Evolutionary conservation across 768 basidiomycete genomes (phyloP), one percentile per base, ranked within the genome.

Genomic region (Macrolepiota albuminosa): DNA sequence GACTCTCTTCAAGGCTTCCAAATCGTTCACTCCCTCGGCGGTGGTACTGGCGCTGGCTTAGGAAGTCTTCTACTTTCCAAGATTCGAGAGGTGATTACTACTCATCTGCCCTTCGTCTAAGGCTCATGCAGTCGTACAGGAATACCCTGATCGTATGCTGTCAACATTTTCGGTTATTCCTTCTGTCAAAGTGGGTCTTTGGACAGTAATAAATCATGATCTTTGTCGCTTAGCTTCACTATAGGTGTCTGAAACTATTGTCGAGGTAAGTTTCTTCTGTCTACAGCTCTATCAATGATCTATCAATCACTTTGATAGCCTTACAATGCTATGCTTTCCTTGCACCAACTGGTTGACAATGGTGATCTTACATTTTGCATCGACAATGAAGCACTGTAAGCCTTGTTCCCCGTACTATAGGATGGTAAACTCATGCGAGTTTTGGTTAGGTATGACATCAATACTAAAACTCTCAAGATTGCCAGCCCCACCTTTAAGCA

Each of bases 1-100:
- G 93, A 98, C 43, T 83, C 86, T 9, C 77, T 98, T 21, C 95
- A 98, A 76, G 95, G 95, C 0, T 93, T 95, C 69, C 93, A 95
- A 66, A 72, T 95, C 50, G 72, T 94, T 10, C 93, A 96, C 64
- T 93, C 94, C 18, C 83, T 98, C 18, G 94, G 94, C 39, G 94
- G 94, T 61, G 94, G 94, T 40, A 95, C 91, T 3, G 94, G 93
- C 40, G 85, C 93, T 26, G 94, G 94, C 18, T 72, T 95, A 45
- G 93, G 93, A 42, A 87, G 86, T 58, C 76, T 95, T 46, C 75
- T 95, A 56, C 73, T 96, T 39, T 85, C 86, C 40, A 95, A 95
- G 69, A 74, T 95, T 60, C 83, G 91, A 55, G 93, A 95, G 76
- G 91, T 82, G 21, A 61, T 16, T 51, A 42, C 18, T 6, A 16